Evolutionary conservation across 495 filamentous ascomycete species (phyloP).

Genomic region (Trichocladium uniseriatum): DNA sequence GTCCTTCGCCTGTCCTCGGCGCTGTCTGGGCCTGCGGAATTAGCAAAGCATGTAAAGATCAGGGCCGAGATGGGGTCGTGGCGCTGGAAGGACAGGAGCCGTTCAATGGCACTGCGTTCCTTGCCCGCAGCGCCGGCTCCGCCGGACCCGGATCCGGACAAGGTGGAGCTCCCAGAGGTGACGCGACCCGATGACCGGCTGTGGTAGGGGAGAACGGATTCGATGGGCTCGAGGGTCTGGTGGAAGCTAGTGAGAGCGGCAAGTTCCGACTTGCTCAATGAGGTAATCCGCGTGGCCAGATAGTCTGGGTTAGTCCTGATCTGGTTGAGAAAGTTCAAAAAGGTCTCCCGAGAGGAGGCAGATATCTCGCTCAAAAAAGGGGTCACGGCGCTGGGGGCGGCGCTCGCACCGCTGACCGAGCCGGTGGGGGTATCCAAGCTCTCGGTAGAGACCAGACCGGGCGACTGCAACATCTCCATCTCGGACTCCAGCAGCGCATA

Average conservation of each 20-base stretch:
- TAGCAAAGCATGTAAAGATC: conserved; percentile 81
- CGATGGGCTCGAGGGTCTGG: conserved; percentile 64
- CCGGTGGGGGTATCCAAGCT: conserved; percentile 33
- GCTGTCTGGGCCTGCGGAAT: conserved; percentile 71
- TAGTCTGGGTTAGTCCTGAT: conserved; percentile 81
- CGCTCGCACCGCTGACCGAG: conserved; percentile 29
- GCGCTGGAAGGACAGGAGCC: conserved; percentile 71
- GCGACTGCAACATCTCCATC: conserved; percentile 43
- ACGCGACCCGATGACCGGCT: conserved; percentile 38
- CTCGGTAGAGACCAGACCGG: conserved; percentile 37
- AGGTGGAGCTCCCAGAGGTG: conserved; percentile 11
- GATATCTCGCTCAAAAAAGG: conserved; percentile 79
- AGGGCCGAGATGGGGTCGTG: conserved; percentile 80
- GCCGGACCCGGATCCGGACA: conserved; percentile 10
- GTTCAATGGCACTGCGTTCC: conserved; percentile 51
- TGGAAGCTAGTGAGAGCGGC: conserved; percentile 63
- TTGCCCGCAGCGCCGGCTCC: conserved; percentile 16
- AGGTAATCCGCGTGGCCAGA: conserved; percentile 67
- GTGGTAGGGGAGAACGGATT: conserved; percentile 71
- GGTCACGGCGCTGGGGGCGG: conserved; percentile 39
- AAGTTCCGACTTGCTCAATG: conserved; percentile 64
- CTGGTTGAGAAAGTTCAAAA: conserved; percentile 70
- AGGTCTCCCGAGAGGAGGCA: conserved; percentile 57
- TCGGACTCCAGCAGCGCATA: conserved; percentile 63
- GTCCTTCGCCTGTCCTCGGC: conserved; percentile 62